Base-by-base conservation (phyloP, 2,329 filamentous ascomycete species). In the Fusarium longipes region DNA sequence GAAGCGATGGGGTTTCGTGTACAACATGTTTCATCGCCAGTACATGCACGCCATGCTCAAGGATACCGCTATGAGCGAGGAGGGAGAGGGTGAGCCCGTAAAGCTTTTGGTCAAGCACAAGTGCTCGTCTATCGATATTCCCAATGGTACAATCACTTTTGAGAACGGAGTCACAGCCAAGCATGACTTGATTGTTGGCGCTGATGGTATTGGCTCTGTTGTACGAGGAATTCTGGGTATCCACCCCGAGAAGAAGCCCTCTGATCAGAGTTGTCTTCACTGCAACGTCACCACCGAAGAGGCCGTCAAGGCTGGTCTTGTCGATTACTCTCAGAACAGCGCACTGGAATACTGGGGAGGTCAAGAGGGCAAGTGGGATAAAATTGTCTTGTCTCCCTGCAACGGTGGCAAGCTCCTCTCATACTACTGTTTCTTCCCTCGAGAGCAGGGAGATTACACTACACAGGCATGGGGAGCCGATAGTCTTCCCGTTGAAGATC, bases 311-410 rank as follows among this genome's bases (percentile, higher is more conserved):
- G 79, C 86, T 1, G 89, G 89, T 3, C 82, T 91, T 0, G 82
- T 87, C 30, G 87, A 91, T 73, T 91, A 89, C 76, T 87, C 87
- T 0, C 72, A 82, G 32, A 75, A 91, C 77, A 80, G 75, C 25
- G 89, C 88, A 0, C 79, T 92, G 0, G 87, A 92, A 75, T 91
- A 90, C 79, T 91, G 89, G 89, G 89, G 89, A 25, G 89, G 89
- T 2, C 84, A 87, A 51, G 85, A 88, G 53, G 80, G 78, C 55
- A 87, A 86, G 71, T 87, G 81, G 82, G 86, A 91, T 76, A 92
- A 91, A 81, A 91, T 92, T 58, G 89, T 91, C 7, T 79, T 91
- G 3, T 90, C 88, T 0, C 88, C 89, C 7, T 91, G 89, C 78
- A 89, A 90, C 71, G 85, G 84, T 22, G 88, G 89, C 52, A 85